Conservation (phyloP, 352 stramenopile species). For the Albugo laibachii region DNA sequence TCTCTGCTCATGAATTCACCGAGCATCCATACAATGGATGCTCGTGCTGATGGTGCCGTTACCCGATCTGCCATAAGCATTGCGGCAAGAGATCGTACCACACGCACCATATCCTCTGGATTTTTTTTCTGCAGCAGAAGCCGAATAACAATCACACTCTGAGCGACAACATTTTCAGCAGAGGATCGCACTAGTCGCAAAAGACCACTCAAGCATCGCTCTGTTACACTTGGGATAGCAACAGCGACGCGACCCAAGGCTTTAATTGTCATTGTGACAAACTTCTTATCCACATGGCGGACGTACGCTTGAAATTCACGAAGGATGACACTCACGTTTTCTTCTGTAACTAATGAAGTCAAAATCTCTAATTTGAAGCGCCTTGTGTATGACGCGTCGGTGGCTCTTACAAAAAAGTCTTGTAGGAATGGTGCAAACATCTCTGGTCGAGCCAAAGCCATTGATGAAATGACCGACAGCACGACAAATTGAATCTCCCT, state of each 20-base stretch:
- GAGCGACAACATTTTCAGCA: conserved; percentile 82
- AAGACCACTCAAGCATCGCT: conserved; percentile 80
- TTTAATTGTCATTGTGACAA: conserved; percentile 86
- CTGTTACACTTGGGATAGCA: conserved; percentile 70
- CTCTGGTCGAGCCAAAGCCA: conserved; percentile 85
- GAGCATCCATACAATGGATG: conserved; percentile 86
- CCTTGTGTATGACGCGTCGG: conserved; percentile 88
- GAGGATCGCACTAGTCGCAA: conserved; percentile 72
- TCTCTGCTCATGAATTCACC: conserved; percentile 67
- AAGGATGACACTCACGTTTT: conserved; percentile 87
- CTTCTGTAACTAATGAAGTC: conserved; percentile 78
- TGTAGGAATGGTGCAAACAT: conserved; percentile 93
- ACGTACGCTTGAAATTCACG: conserved; percentile 94
- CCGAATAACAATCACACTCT: conserved; percentile 91
- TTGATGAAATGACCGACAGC: conserved; percentile 86
- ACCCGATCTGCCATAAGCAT: conserved; percentile 59
- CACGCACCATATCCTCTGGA: conserved; percentile 52
- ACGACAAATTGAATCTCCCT: conserved; percentile 98
- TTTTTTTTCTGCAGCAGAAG: conserved; percentile 83
- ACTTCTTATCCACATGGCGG: conserved; percentile 85
- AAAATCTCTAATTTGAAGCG: conserved; percentile 97
- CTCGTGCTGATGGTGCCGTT: conserved; percentile 49
- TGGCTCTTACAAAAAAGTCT: conserved; percentile 94
- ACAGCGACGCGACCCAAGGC: conserved; percentile 87
- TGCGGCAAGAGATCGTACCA: conserved; percentile 54